These are phyloP conservation scores for Hanseniaspora gamundiae DNA, from an alignment of 1,139 yeast genomes.

Conservation along the genomic window DNA sequence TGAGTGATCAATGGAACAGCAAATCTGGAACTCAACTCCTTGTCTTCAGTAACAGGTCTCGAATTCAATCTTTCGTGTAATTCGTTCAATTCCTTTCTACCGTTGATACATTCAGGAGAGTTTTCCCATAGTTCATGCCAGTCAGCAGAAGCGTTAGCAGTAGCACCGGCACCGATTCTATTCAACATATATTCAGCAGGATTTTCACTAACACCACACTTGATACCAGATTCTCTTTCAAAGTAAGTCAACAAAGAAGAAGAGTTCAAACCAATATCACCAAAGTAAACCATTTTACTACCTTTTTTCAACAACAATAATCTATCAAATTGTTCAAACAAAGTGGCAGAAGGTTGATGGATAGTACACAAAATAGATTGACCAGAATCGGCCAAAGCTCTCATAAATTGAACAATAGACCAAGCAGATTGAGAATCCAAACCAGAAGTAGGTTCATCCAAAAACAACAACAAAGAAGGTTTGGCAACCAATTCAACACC, in stretches of 20 bases:
- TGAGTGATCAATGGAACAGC: constrained; percentile 31
- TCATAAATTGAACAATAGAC: constrained; percentile 41
- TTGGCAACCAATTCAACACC: constrained; percentile 51
- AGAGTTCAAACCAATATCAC: constrained; percentile 49
- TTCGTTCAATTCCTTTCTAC: constrained; percentile 28
- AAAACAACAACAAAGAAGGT: constrained; percentile 38
- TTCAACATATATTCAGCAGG: constrained; percentile 60
- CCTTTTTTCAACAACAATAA: constrained; percentile 38
- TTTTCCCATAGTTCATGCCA: constrained; percentile 37
- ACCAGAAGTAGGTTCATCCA: constrained; percentile 51
- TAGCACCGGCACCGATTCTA: constrained; percentile 60
- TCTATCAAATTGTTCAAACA: constrained; percentile 42
- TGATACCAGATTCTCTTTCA: constrained; percentile 39
- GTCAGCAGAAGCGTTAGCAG: constrained; percentile 35
- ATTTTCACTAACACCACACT: constrained; percentile 38
- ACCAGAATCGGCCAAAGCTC: constrained; percentile 40
- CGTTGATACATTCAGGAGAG: constrained; percentile 30
- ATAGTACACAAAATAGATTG: constrained; percentile 47
- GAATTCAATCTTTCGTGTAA: constrained; percentile 20
- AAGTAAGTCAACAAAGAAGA: constrained; percentile 39
- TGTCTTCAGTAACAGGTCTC: constrained; percentile 21
- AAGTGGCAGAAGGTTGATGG: constrained; percentile 47
- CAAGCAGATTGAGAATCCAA: constrained; percentile 49
- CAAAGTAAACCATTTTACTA: constrained; percentile 56
- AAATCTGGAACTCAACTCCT: constrained; percentile 23